phyloP scores from a whole-genome alignment of 2,329 filamentous ascomycete genomes.

The Bipolaris cookei region DNA sequence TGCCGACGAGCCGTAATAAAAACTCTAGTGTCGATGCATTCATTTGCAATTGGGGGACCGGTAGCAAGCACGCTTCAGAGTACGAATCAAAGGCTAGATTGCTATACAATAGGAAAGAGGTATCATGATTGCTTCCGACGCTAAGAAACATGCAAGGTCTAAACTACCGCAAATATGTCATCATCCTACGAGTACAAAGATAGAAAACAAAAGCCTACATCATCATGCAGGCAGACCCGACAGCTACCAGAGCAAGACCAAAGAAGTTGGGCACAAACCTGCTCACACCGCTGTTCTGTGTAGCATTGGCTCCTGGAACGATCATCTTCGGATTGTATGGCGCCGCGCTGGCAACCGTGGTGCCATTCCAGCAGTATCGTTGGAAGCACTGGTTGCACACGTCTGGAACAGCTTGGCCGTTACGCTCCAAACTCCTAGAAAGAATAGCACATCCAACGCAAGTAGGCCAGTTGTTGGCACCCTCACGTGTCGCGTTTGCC shows the following conservation, averaged over 20 bases:
- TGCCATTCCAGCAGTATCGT: constrained; percentile 94
- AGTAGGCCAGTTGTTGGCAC: constrained; percentile 68
- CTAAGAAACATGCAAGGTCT: neutral
- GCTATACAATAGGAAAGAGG: constrained; percentile 8
- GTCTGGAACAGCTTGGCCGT: constrained; percentile 69
- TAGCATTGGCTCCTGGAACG: constrained; percentile 24
- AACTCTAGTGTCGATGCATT: neutral
- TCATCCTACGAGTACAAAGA: neutral
- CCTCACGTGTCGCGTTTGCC: constrained; percentile 77
- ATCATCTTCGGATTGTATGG: constrained; percentile 39
- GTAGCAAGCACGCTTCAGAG: neutral
- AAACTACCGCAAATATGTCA: neutral
- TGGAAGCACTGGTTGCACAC: constrained; percentile 79
- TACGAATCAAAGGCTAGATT: neutral
- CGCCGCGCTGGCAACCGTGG: constrained; percentile 49
- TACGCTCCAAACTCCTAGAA: constrained; percentile 74
- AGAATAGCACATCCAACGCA: constrained; percentile 91
- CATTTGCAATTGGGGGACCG: constrained; percentile 13
- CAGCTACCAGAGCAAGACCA: constrained; percentile 26
- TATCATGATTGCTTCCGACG: constrained; percentile 8
- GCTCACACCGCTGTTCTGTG: constrained; percentile 30
- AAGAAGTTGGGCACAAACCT: constrained; percentile 34
- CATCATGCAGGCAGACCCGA: constrained; percentile 24
- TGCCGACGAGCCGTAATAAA: constrained; percentile 21
- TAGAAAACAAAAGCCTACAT: constrained; percentile 14